Percentiles rank a stretch among this genome's conserved stretches.
phyloP scores from a whole-genome alignment of 495 filamentous ascomycete species.

The Umbilicaria muhlenbergii region DNA sequence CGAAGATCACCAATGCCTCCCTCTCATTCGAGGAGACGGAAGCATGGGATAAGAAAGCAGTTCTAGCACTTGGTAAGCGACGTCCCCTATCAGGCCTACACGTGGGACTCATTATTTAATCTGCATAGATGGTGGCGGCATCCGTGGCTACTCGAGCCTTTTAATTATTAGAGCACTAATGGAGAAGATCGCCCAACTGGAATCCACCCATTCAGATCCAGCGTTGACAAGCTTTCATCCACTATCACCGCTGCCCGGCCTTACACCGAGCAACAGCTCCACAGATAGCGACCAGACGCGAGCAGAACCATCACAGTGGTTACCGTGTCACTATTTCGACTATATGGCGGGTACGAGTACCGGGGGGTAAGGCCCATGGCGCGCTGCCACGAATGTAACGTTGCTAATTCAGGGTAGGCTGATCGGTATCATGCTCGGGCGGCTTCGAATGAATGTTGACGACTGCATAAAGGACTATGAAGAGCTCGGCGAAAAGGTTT shows the following conservation, averaged over 20 bases:
- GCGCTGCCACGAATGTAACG: neutral
- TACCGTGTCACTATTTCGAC: conserved; percentile 18
- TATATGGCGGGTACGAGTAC: conserved; percentile 15
- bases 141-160: conserved; percentile 14
- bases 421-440: conserved; percentile 37
- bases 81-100: too few species aligned
- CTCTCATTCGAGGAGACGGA: conserved; percentile 5
- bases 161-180: conserved; percentile 14
- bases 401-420: conserved; percentile 16
- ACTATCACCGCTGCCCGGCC: neutral
- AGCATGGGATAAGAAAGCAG: conserved; percentile 9
- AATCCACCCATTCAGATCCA: conserved; percentile 3
- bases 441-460: conserved; percentile 34
- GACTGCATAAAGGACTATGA: conserved; percentile 33
- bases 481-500: conserved; percentile 27
- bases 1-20: conserved; percentile 2
- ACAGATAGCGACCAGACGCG: neutral
- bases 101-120: neutral
- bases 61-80: conserved; percentile 6
- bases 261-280: neutral
- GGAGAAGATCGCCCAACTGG: conserved; percentile 5
- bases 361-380: conserved; percentile 1
- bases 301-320: conserved; percentile 7
- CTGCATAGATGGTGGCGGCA: conserved; percentile 13
- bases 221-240: conserved; percentile 11